Conservation (phyloP, 78 protist species). For the Polysphondylium violaceum region DNA sequence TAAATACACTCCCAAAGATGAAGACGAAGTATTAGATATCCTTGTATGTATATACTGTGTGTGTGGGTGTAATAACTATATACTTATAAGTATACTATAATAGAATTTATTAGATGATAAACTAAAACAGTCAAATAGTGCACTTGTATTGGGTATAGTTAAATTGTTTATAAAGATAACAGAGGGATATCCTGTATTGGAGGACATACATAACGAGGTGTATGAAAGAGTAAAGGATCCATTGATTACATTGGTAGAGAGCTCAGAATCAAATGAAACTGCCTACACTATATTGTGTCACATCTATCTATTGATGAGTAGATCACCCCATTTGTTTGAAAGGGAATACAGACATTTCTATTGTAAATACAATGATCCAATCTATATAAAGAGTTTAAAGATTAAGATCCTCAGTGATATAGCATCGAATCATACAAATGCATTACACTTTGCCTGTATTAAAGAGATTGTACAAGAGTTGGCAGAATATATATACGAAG, state of each 20-base stretch:
- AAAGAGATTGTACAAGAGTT: constrained; percentile 89
- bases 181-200: constrained; percentile 69
- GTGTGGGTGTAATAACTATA: not conserved
- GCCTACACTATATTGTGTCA: constrained; percentile 87
- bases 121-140: constrained; percentile 86
- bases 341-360: constrained; percentile 79
- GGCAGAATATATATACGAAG: constrained; percentile 33
- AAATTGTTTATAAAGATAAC: constrained; percentile 90
- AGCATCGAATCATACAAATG: constrained; percentile 37
- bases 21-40: constrained; percentile 85
- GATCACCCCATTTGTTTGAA: constrained; percentile 84
- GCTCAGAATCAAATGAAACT: constrained; percentile 69
- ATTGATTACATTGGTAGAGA: constrained; percentile 84
- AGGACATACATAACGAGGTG: constrained; percentile 88
- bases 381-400: constrained; percentile 88
- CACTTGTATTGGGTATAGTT: constrained; percentile 88
- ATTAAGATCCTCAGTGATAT: constrained; percentile 83
- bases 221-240: constrained; percentile 82
- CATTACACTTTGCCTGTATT: not conserved
- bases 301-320: constrained; percentile 82
- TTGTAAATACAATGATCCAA: constrained; percentile 84
- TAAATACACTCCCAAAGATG: constrained; percentile 27
- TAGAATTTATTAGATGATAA: constrained; percentile 90
- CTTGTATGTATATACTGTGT: constrained; percentile 58
- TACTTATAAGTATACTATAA: not conserved